phyloP scores from a whole-genome alignment of 106 monocot genomes.

The Acorus gramineus region DNA sequence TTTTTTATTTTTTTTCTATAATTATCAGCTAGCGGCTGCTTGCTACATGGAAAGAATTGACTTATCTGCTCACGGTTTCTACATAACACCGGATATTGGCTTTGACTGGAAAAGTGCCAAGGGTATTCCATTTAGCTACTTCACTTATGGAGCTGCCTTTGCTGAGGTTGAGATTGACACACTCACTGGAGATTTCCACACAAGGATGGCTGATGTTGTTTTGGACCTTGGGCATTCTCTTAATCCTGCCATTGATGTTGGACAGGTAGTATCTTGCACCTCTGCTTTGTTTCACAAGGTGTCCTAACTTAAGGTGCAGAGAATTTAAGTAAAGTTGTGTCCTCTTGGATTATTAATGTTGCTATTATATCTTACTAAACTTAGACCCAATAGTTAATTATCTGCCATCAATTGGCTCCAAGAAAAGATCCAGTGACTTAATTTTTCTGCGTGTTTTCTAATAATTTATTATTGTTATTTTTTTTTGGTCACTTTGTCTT shows the following conservation, averaged over 20 bases:
- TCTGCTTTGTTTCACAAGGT: background rate
- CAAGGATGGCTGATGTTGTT: slow-evolving; percentile 57
- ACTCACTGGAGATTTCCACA: slow-evolving; percentile 88
- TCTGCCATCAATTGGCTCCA: no score
- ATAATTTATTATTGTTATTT: no score
- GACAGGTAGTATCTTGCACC: slow-evolving; percentile 51
- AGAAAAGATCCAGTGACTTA: no score
- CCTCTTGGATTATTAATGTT: no score
- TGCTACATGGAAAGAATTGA: slow-evolving; percentile 79
- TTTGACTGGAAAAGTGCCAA: slow-evolving; percentile 65
- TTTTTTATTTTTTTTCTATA: slow-evolving; percentile 1
- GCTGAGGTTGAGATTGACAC: slow-evolving; percentile 95
- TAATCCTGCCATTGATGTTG: slow-evolving; percentile 93
- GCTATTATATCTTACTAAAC: no score
- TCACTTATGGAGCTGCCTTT: slow-evolving; percentile 87
- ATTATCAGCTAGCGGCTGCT: slow-evolving; percentile 48
- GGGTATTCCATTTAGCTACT: slow-evolving; percentile 71
- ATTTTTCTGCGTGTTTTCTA: no score
- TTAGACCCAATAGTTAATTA: no score
- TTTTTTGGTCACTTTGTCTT: no score
- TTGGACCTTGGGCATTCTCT: slow-evolving; percentile 94
- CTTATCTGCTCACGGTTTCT: slow-evolving; percentile 96
- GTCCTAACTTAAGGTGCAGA: background rate
- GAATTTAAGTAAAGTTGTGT: background rate
- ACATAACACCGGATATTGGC: slow-evolving; percentile 73